Evolutionary conservation across 495 filamentous ascomycete genomes (phyloP), one percentile per base, ranked within the genome.

Genomic region (Xylaria cubensis): DNA sequence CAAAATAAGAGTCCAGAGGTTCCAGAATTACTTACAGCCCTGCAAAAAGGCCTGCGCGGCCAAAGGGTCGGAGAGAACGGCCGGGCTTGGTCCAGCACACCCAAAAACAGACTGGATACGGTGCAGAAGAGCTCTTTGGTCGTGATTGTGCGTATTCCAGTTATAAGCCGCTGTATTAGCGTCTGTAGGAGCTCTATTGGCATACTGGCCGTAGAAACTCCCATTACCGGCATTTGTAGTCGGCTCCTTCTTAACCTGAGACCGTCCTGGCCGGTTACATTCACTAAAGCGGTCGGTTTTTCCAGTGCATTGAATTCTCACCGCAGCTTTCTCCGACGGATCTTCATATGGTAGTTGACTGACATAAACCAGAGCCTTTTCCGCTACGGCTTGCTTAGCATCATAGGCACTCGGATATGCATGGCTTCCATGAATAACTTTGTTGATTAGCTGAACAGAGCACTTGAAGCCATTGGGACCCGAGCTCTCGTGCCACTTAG

Each of bases 21-120:
- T 32, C 12, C 5, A 21, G n/a, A 39, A 36, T 61, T 39, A 61
- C 58, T 61, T 61, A 61, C 58, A 63, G 53, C 80, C 79, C 32
- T 81, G 73, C 8, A 82, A 65, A 32, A 80, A 82, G 29, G 77
- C 79, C 9, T 71, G 75, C 17, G 73, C 58, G 1, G 74, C 74
- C 44, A 70, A 24, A 24, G 71, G 46, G 24, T 77, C 69, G 26
- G 67, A 36, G 12, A 75, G 41, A n/a, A 75, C 46, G 4, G 51
- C 41, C 13, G 51, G 50, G 55, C 73, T 72, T 17, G 73, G 71
- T 5, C 68, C 64, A 39, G 72, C 12, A 34, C 63, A 21, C 7
- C 75, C 75, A 34, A 67, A 70, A 51, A 72, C 10, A 4, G 72
- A 61, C 41, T 64, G 55, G 15, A 75, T 41, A 13, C 39, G 71